Evolutionary conservation across 495 filamentous ascomycete genomes (phyloP), one percentile per base, ranked within the genome.

Genomic region (Letharia columbiana): DNA sequence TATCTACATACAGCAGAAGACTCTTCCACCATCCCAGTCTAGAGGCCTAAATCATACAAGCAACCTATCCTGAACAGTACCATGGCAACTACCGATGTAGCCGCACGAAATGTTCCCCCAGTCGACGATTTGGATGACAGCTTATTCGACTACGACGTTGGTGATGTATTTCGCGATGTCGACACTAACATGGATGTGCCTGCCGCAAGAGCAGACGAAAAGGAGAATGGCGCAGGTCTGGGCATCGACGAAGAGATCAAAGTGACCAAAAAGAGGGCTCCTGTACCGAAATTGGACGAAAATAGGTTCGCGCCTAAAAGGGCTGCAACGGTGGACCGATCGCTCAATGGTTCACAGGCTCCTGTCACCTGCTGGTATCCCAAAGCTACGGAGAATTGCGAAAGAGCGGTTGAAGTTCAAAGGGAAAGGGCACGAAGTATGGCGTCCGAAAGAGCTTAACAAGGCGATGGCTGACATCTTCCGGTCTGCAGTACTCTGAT

Each of bases 371-470:
- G 79, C 84, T 31, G 94, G 94, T 9, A 91, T 98, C 61, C 90
- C 91, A 7, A 93, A 89, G 70, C 77, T 99, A 40, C 83, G 89
- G 58, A 82, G 80, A 60, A 85, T 84, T 71, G 85, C 89, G 4
- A 88, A 84, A 60, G 83, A 85, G 62, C 84, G 84, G 17, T 76
- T 98, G 35, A 90, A 82, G 69, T 87, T 96, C 66, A 94, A 90
- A 73, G 94, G 94, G 40, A 98, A 96, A 79, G 92, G 92, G 11
- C 89, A 97, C 72, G 94, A 97, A 82, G 91, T 94, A 77, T 41
- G 74, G 56, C 60, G 40, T 66, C 33, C 47, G 9, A 33, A 50
- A 67, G 40, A 62, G 39, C 57, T 12, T 50, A 60, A n/a, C 23
- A 37, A 61, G 39, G 72, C 33, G 49, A 58, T 56, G 31, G 39